Percentiles rank a stretch among this genome's conserved stretches.
Conservation (phyloP, 768 basidiomycete species). For the Hypholoma sublateritium region DNA sequence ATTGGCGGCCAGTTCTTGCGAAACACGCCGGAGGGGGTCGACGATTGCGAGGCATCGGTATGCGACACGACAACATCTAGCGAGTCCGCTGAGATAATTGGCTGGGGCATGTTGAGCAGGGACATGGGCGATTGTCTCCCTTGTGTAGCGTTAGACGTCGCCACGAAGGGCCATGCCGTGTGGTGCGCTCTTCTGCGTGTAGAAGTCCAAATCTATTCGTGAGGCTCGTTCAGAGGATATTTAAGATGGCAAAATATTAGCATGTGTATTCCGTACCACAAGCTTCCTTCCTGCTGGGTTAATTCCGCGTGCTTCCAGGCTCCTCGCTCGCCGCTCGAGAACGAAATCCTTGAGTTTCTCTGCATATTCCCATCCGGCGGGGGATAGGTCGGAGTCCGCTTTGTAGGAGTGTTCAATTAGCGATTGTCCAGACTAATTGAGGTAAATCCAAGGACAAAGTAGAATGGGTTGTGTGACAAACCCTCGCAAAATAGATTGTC, state of each 20-base stretch:
- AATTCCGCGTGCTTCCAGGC: conserved; percentile 69
- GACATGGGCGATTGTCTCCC: conserved; percentile 7
- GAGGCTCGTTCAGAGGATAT: not conserved
- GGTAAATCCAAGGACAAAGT: not conserved
- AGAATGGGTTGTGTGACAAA: conserved; percentile 34
- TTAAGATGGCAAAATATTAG: not conserved
- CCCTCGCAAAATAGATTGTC: conserved; percentile 95
- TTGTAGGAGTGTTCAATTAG: conserved; percentile 98
- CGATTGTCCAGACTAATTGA: conserved; percentile 88
- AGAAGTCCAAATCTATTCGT: conserved; percentile 90
- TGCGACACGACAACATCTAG: conserved; percentile 15
- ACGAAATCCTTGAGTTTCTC: conserved; percentile 89
- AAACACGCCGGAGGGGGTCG: not conserved
- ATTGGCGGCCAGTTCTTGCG: conserved; percentile 16
- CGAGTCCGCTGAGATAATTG: conserved; percentile 9
- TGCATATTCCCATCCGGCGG: conserved; percentile 94
- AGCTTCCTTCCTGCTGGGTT: conserved; percentile 59
- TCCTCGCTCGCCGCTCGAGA: conserved; percentile 75
- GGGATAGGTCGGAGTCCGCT: conserved; percentile 95
- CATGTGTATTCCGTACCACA: conserved; percentile 48
- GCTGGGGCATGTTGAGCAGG: conserved; percentile 11
- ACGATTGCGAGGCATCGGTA: conserved; percentile 9
- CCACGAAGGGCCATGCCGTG: conserved; percentile 92
- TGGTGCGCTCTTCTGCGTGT: conserved; percentile 91
- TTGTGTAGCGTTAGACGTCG: conserved; percentile 23